A percentile compares a stretch with the other conserved stretches of the same genome.
Evolutionary conservation across 2,329 filamentous ascomycete species (phyloP).

Genomic region (Epicoccum sorghinum): DNA sequence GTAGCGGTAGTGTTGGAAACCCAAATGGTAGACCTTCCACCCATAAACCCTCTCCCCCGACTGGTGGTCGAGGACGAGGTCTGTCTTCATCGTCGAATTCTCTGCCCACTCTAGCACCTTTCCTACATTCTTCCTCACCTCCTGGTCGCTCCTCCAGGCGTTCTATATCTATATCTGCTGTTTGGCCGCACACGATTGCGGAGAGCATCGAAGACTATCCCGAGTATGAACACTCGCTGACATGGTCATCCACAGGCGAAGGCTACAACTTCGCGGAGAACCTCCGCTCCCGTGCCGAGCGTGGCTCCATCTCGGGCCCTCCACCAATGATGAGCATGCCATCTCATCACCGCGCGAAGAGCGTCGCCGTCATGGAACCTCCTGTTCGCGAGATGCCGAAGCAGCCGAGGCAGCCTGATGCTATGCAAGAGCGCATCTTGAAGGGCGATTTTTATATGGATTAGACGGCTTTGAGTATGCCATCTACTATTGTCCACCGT

Average conservation of each 20-base stretch:
- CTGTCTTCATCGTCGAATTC: slow-evolving; percentile 56
- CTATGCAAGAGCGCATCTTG: slow-evolving; percentile 94
- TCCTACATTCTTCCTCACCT: slow-evolving; percentile 31
- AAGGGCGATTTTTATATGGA: slow-evolving; percentile 99
- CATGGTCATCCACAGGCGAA: slow-evolving; percentile 72
- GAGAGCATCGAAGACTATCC: slow-evolving; percentile 41
- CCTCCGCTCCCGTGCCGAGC: slow-evolving; percentile 88
- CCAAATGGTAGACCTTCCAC: slow-evolving; percentile 67
- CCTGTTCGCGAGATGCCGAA: slow-evolving; percentile 66
- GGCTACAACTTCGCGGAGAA: slow-evolving; percentile 98
- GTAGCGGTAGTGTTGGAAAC: slow-evolving; percentile 59
- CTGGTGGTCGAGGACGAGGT: slow-evolving; percentile 63
- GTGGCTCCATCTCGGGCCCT: slow-evolving; percentile 62
- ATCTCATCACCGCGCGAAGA: slow-evolving; percentile 70
- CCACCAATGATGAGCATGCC: slow-evolving; percentile 22
- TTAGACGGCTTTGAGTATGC: slow-evolving; percentile 49
- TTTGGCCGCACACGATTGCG: slow-evolving; percentile 38
- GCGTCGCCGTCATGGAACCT: slow-evolving; percentile 66
- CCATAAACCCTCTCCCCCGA: slow-evolving; percentile 57
- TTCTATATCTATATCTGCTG: slow-evolving; percentile 34
- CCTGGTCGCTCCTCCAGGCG: slow-evolving; percentile 24
- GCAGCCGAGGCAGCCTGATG: slow-evolving; percentile 69
- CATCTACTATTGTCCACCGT: slow-evolving; percentile 1
- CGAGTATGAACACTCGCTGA: slow-evolving; percentile 66
- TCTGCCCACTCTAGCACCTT: slow-evolving; percentile 34